A percentile compares a stretch with the other conserved stretches of the same genome.
These are phyloP conservation scores for Hirsutella rhossiliensis DNA, from an alignment of 2,329 filamentous ascomycete genomes.

Conservation along the genomic window DNA sequence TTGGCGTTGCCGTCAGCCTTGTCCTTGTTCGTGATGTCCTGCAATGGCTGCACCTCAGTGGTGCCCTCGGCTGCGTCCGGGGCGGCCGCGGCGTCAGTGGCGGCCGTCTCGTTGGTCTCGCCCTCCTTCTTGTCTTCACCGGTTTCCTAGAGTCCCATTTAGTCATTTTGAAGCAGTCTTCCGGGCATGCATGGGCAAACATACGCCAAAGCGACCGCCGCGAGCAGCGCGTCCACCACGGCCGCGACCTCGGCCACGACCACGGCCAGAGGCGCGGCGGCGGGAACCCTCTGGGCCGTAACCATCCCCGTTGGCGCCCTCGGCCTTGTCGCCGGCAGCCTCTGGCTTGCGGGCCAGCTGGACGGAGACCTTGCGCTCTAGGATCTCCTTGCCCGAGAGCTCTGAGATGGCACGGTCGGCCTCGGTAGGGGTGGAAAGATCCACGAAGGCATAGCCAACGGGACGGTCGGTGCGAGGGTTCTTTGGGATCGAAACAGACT, in stretches of 20 bases:
- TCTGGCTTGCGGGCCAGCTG: conserved; percentile 98
- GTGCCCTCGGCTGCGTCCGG: conserved; percentile 32
- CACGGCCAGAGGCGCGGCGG: conserved; percentile 50
- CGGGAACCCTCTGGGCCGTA: conserved; percentile 54
- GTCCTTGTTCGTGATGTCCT: conserved; percentile 47
- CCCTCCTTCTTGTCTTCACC: conserved; percentile 35
- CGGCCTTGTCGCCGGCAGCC: conserved; percentile 63
- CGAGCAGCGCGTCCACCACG: conserved; percentile 54
- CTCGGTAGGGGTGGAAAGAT: conserved; percentile 87
- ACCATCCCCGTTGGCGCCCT: conserved; percentile 66
- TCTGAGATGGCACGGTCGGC: conserved; percentile 91
- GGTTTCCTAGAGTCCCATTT: conserved; percentile 13
- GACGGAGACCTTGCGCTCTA: conserved; percentile 97
- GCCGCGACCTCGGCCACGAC: conserved; percentile 58
- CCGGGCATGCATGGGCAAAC: conserved; percentile 4
- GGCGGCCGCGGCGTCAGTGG: conserved; percentile 33
- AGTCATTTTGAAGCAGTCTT: not conserved
- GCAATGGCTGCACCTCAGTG: conserved; percentile 44
- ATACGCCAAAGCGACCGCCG: conserved; percentile 32
- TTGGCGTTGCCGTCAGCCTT: conserved; percentile 49
- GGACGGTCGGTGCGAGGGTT: conserved; percentile 98
- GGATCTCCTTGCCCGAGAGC: conserved; percentile 93
- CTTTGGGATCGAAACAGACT: conserved; percentile 98
- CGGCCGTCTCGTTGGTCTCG: conserved; percentile 22
- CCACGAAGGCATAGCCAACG: conserved; percentile 97